Evolutionary conservation across 495 filamentous ascomycete species (phyloP), one percentile per base, ranked within the genome.

Genomic region (Aspergillus egyptiacus): DNA sequence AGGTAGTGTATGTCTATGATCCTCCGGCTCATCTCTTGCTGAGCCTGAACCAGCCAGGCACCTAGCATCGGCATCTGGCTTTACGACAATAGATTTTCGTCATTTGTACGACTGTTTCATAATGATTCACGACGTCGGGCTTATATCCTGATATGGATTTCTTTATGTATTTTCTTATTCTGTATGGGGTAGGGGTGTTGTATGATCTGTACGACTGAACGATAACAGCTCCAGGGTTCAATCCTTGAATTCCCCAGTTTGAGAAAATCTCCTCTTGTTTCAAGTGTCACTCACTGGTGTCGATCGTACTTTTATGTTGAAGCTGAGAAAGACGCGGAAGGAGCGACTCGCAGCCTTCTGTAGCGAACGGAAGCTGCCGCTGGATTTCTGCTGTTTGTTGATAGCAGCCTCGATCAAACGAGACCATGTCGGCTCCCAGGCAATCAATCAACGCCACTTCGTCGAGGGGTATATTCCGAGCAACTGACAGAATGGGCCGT

Each of bases 81-180:
- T 52, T 47, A 54, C 54, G 60, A 50, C 55, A 69, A 66, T 66
- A 69, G 65, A 69, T 59, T 55, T 55, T 47, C 38, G 53, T 56
- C 51, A 38, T 45, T 38, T 49, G 46, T 55, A 51, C 53, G 28
- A 47, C 35, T 17, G 23, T 48, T 28, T 35, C 13, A 34, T 46
- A 22, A 36, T 34, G 31, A 35, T 25, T 7, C 27, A 35, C 43
- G 17, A 17, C 35, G 25, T 51, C 34, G 19, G 49, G 27, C 51
- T 22, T 15, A 13, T 48, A 13, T 39, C 22, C 20, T 10, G 19
- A 27, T 30, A 8, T 31, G 28, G 28, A 32, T 32, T 8, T 33
- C 19, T 35, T 11, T 35, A n/a, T 25, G 33, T 43, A 34, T 35
- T 28, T 48, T 44, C 32, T 44, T 44, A 23, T 30, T 24, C 18